phyloP scores from a whole-genome alignment of 2,329 filamentous ascomycete species.

The Diplodia scrobiculata region DNA sequence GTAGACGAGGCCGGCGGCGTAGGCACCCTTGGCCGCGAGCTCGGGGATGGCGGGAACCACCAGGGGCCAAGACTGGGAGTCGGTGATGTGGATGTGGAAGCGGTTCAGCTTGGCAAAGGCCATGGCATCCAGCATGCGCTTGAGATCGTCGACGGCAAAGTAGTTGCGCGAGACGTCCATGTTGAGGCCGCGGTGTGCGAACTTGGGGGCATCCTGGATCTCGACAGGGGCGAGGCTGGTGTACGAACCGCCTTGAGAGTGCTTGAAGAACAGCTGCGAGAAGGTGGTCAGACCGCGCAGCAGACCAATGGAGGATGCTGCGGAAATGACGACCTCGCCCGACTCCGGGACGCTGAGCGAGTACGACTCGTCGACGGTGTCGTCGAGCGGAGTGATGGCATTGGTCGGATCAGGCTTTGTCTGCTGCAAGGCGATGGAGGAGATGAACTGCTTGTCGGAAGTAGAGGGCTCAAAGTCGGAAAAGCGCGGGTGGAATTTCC shows the following conservation, averaged over 20 bases:
- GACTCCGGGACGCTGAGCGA: conserved; percentile 60
- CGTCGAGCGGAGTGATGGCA: conserved; percentile 60
- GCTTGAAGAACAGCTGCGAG: conserved; percentile 75
- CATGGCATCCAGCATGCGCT: conserved; percentile 73
- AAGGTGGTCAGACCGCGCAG: conserved; percentile 75
- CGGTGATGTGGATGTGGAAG: conserved; percentile 78
- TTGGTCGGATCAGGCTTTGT: conserved; percentile 56
- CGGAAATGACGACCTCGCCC: conserved; percentile 65
- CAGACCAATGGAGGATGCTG: conserved; percentile 68
- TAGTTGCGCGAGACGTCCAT: conserved; percentile 76
- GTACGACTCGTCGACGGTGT: conserved; percentile 72
- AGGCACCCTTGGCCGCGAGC: conserved; percentile 72
- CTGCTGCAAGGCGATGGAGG: conserved; percentile 64
- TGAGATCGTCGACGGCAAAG: conserved; percentile 67
- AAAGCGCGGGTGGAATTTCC: conserved; percentile 71
- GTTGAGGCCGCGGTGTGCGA: conserved; percentile 75
- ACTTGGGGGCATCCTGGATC: conserved; percentile 73
- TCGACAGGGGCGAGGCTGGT: conserved; percentile 69
- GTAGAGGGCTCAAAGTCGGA: conserved; percentile 65
- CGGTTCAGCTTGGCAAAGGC: conserved; percentile 82
- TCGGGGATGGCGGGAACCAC: conserved; percentile 75
- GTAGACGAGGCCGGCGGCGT: conserved; percentile 68
- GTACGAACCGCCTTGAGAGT: conserved; percentile 64
- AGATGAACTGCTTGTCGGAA: conserved; percentile 55
- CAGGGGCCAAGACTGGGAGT: conserved; percentile 83